Evolutionary conservation across 2,329 filamentous ascomycete species (phyloP), one percentile per base, ranked within the genome.

Genomic region (Phaeosphaeria sp.): DNA sequence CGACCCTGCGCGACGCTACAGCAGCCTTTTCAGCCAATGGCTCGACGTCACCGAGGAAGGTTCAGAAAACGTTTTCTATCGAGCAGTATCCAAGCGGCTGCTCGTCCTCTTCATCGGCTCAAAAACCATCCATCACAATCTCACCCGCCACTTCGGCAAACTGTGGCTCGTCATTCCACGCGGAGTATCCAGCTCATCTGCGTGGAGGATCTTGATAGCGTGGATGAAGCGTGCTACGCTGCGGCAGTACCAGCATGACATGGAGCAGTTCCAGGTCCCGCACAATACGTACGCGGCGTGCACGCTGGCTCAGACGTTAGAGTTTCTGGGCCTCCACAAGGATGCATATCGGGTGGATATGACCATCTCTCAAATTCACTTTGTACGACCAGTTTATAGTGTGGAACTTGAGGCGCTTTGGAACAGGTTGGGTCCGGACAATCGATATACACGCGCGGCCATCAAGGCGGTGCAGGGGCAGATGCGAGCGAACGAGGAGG

Each of bases 211-310:
- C 7, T 25, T 73, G 6, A 18, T 70, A 6, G 42, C 63, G 1
- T 73, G 70, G 69, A 71, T 73, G 69, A 44, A 36, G 1, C 60
- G 64, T 6, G 70, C 69, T 2, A 72, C 69, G 45, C 50, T 51
- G 2, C 27, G 20, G 1, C 25, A 49, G 11, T 65, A 48, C 9
- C 59, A 60, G 59, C 24, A 24, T 2, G 36, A 20, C 6, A 66
- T 67, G 57, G 40, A 57, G 21, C 60, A 55, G 20, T 57, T 73
- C 4, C 50, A 36, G 6, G 47, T 66, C 6, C 70, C 69, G 0
- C 48, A 47, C 1, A 65, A 66, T 11, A 50, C 57, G 1, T 69
- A 70, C 30, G 64, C 60, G 4, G 65, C 70, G 0, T 68, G 68
- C 24, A 67, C 63, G 1, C 60, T 73, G 7, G 64, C 63, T 21